Evolutionary conservation across 73 alveolate genomes (phyloP).

Genomic region (Uronychia setigera): DNA sequence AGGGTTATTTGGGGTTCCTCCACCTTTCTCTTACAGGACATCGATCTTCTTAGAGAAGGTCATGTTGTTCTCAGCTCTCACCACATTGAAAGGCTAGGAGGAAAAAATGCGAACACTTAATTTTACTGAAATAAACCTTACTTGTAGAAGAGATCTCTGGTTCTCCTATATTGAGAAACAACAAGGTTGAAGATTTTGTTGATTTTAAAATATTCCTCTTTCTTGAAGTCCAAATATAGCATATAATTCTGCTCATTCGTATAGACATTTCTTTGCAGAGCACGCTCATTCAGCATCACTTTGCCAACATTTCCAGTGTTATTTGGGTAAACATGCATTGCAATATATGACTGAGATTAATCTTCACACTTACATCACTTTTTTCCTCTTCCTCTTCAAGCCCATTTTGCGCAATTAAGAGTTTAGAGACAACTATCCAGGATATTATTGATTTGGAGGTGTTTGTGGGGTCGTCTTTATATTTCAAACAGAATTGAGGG

Average conservation of each 20-base stretch:
- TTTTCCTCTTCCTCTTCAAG: slow-evolving; percentile 50
- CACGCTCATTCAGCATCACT: slow-evolving; percentile 39
- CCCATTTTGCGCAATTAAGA: slow-evolving; percentile 49
- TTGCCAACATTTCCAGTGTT: slow-evolving; percentile 10
- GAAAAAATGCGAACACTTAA: slow-evolving; percentile 31
- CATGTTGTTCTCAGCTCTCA: slow-evolving; percentile 16
- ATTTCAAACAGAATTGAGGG: slow-evolving; percentile 52
- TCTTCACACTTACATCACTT: neutral
- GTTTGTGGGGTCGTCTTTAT: slow-evolving; percentile 21
- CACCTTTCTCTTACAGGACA: slow-evolving; percentile 36
- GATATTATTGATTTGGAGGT: slow-evolving; percentile 15
- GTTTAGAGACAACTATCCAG: slow-evolving; percentile 59
- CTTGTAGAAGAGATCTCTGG: slow-evolving; percentile 50
- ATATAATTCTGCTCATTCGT: slow-evolving; percentile 58
- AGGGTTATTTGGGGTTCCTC: slow-evolving; percentile 63
- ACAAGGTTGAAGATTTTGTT: slow-evolving; percentile 53
- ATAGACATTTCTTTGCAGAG: slow-evolving; percentile 34
- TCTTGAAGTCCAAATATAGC: slow-evolving; percentile 35
- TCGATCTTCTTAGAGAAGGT: slow-evolving; percentile 10
- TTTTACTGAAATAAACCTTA: neutral
- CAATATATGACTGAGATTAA: slow-evolving; percentile 42
- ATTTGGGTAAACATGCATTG: slow-evolving; percentile 60
- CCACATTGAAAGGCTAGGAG: slow-evolving; percentile 15
- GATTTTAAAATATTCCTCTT: slow-evolving; percentile 19
- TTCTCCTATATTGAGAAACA: slow-evolving; percentile 43